Evolutionary conservation across 129 eudicot genomes (phyloP).

Genomic region (Chrysanthemum lavandulifolium): DNA sequence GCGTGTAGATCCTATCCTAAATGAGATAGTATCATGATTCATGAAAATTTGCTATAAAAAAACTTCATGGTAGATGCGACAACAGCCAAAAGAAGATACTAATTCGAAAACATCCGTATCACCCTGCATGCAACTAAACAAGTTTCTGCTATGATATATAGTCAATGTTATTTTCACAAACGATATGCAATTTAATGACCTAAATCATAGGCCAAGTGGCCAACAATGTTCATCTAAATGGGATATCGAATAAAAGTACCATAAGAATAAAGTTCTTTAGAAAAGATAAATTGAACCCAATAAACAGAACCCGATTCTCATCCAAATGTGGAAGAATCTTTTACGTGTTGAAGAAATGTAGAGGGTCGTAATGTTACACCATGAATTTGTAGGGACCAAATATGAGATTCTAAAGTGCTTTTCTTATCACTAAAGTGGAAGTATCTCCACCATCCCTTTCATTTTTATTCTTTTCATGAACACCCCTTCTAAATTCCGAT

Average conservation of each 20-base stretch:
- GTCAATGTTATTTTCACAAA: not conserved
- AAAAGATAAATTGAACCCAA: slow-evolving; percentile 5
- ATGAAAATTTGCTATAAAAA: no score
- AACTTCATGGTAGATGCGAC: no score
- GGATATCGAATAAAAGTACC: slow-evolving; percentile 2
- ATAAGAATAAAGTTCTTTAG: slow-evolving; percentile 6
- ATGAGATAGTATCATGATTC: no score
- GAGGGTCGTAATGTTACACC: slow-evolving; percentile 20
- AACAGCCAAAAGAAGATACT: not conserved
- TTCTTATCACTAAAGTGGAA: slow-evolving; percentile 12
- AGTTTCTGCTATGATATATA: not conserved
- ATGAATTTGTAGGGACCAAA: slow-evolving; percentile 29
- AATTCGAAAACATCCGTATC: no score
- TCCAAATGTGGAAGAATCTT: slow-evolving; percentile 25
- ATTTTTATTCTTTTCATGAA: not conserved
- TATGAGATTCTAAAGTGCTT: slow-evolving; percentile 30
- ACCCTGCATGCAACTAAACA: not conserved
- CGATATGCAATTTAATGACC: not conserved
- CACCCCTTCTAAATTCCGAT: not conserved
- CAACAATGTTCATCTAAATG: not conserved
- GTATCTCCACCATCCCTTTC: slow-evolving; percentile 30
- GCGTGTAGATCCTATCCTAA: no score
- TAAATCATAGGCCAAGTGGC: not conserved
- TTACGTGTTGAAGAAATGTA: slow-evolving; percentile 19
- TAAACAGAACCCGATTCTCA: slow-evolving; percentile 29